Conservation (phyloP, 2,329 filamentous ascomycete genomes). For the Paramyrothecium sp. region DNA sequence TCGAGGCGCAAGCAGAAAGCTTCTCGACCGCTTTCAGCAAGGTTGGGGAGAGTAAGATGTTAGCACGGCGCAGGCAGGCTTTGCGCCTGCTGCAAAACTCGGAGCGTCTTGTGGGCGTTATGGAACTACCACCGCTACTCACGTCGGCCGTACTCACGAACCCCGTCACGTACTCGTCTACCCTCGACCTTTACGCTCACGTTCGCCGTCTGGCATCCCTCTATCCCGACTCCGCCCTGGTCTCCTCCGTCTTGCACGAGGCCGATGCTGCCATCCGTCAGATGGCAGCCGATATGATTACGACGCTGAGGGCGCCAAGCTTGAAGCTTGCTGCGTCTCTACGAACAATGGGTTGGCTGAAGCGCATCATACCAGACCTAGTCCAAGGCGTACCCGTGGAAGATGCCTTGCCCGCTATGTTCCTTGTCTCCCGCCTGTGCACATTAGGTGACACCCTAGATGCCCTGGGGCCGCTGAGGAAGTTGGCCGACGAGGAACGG, state of each 20-base stretch:
- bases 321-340: conserved; percentile 89
- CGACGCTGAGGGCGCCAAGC: conserved; percentile 70
- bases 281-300: conserved; percentile 82
- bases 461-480: conserved; percentile 79
- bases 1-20: conserved; percentile 74
- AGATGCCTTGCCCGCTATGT: conserved; percentile 75
- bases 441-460: conserved; percentile 78
- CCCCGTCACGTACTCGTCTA: conserved; percentile 78
- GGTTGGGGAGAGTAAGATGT: conserved; percentile 64
- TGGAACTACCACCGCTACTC: conserved; percentile 84
- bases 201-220: conserved; percentile 81
- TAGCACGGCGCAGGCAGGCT: conserved; percentile 74
- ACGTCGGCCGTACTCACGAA: conserved; percentile 70
- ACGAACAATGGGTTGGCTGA: conserved; percentile 87
- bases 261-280: conserved; percentile 85
- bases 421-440: conserved; percentile 80
- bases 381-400: conserved; percentile 40
- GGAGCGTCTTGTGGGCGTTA: conserved; percentile 83
- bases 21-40: conserved; percentile 86
- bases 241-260: conserved; percentile 70
- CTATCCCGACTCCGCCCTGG: conserved; percentile 75
- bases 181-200: conserved; percentile 89
- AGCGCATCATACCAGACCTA: conserved; percentile 81
- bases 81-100: conserved; percentile 83
- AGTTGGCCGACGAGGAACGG: conserved; percentile 85